Evolutionary conservation across 202 grass and related monocot species (phyloP), one percentile per base, ranked within the genome.

Genomic region (Setaria viridis): DNA sequence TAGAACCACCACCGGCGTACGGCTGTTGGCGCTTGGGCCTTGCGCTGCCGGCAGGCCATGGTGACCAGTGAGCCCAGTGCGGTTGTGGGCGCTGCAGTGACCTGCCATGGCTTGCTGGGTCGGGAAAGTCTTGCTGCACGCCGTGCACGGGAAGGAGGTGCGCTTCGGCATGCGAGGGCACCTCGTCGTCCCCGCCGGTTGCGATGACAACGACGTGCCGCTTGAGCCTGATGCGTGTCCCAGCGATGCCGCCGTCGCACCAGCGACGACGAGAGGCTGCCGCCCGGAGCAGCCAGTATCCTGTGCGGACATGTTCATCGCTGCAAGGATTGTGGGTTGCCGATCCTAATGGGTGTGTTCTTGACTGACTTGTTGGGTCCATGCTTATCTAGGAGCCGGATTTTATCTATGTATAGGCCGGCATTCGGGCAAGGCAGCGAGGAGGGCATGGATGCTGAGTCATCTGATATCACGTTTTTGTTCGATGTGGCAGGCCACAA

Each of bases 81-180:
- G 74, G 13, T 17, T 25, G 65, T 85, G 83, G 30, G 64, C 5
- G 53, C 83, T 85, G 64, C 53, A 78, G 64, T 77, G 83, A 32
- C 83, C 83, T 43, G 65, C 74, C 83, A 78, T 85, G 74, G 74
- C 83, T 9, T 78, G 74, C 64, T 84, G 81, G 7, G 58, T 65
- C 20, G 70, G 70, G 81, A 84, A 84, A 59, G 32, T 53, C 70
- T 53, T 74, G 58, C 58, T 34, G 57, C 81, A 84, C 33, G 50
- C 19, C 13, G 17, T 14, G n/a, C 81, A 84, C 19, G 20, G 12
- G 70, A 75, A 84, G 70, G 81, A 75, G 33, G 43, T 75, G 45
- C 58, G 46, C 45, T 74, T 51, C 9, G 46, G 32, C 70, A 30
- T 42, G 58, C 12, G 58, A 42, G 81, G 32, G 11, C 30, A 2